Evolutionary conservation across 495 filamentous ascomycete species (phyloP).

Genomic region (Evernia prunastri): DNA sequence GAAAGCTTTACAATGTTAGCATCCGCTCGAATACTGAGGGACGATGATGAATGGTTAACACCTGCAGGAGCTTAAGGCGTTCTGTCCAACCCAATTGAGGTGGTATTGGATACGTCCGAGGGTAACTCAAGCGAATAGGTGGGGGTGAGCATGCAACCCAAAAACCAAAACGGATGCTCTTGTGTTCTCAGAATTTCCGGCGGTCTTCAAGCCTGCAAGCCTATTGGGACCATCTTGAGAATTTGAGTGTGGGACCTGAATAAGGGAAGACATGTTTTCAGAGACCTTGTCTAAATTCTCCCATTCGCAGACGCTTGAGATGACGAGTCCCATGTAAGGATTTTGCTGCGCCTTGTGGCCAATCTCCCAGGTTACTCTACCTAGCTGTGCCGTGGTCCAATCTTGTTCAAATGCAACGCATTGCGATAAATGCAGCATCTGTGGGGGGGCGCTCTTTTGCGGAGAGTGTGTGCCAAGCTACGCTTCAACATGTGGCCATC

Average conservation of each 20-base stretch:
- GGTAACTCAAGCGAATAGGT: too few species aligned
- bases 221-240: not conserved
- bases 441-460: not conserved
- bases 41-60: not conserved
- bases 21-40: not conserved
- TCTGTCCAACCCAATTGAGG: not conserved
- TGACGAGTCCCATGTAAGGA: not conserved
- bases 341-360: not conserved
- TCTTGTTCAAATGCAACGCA: not conserved
- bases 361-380: not conserved
- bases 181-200: not conserved
- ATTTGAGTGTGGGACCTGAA: too few species aligned
- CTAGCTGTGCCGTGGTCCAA: not conserved
- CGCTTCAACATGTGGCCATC: not conserved
- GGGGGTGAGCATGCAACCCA: not conserved
- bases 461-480: not conserved
- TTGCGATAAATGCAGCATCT: not conserved
- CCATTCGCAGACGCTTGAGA: not conserved
- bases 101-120: not conserved
- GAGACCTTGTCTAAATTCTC: too few species aligned
- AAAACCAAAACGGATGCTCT: not conserved
- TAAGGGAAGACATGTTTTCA: not conserved
- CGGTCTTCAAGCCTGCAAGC: not conserved
- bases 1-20: not conserved
- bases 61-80: not conserved